Base-by-base conservation (phyloP, 352 stramenopile species). In the Pythium pyrilobum region DNA sequence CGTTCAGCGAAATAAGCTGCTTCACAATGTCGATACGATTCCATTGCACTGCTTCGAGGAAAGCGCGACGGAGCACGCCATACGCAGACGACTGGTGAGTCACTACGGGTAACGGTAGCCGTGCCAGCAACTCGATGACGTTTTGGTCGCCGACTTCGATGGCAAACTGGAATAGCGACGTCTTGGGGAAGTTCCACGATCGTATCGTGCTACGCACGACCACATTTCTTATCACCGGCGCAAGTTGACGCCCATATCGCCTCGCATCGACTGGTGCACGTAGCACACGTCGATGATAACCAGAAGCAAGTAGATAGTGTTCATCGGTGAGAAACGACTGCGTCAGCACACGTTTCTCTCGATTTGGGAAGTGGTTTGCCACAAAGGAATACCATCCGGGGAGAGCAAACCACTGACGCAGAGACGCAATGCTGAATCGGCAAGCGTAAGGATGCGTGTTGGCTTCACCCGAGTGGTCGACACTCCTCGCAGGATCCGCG, bases 381-480 rank as follows among this genome's bases (percentile, higher is more conserved):
- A 59, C 60, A 42, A 66, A 78, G 0, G 72, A 64, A 31, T 80
- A 74, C 80, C 77, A 88, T 4, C 80, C 80, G 18, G 80, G 80
- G 10, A 87, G 58, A 4, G 68, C 73, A 38, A 84, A 84, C 67
- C 67, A 83, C 21, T 76, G 47, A 23, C 78, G 42, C 0, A 90
- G 51, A 10, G 56, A 64, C 18, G 56, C 53, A n/a, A 88, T 74
- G 13, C 56, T 70, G 50, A 85, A 87, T 4, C 53, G 42, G 24
- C 58, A 46, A 7, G 71, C 73, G 29, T 85, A 85, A 12, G 72
- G 72, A 55, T 85, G 77, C 3, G 70, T 66, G 10, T 51, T 58
- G 34, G 66, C 48, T 18, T 82, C 72, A 10, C 37, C 56, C 6
- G 72, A 76, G 60, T 85, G 74, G 20, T 85, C 60, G 21, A 87